Base-by-base conservation (phyloP, 352 stramenopile species). In the Globisporangium spinosum region DNA sequence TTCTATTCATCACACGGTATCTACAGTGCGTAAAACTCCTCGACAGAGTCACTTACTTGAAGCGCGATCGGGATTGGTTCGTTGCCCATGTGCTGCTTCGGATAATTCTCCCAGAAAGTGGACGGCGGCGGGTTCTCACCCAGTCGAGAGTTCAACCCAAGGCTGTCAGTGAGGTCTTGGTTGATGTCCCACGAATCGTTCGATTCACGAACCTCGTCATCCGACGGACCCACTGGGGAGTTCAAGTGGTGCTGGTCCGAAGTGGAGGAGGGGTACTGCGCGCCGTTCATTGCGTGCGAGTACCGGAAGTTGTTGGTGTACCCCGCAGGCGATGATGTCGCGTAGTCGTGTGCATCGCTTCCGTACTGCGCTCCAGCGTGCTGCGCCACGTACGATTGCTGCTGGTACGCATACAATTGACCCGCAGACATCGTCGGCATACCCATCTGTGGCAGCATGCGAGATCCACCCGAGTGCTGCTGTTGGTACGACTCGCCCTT, bases 21-120 rank as follows among this genome's bases (percentile, higher is more conserved):
- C 40, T 47, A 47, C 13, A 47, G 40, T 47, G 40, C 40, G 15
- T 47, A 47, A 47, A 47, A 47, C 15, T 20, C 40, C 40, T 47
- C 40, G 13, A 15, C 15, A 47, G 13, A 47, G 34, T 59, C 49
- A 70, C 67, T 69, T 64, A 74, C 69, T 47, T 74, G 69, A 10
- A 69, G 43, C 2, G 47, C 53, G 22, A 75, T 43, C 34, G 75
- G 73, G 25, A 82, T 73, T 2, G 76, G 73, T 34, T 82, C 76
- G 58, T 58, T 22, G 72, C 60, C 35, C 66, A 64, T 27, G 32
- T 58, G 57, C 27, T 79, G 73, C 65, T 81, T 81, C 1, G 75
- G 70, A 68, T 80, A 80, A 45, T 72, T 78, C 62, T 82, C 76
- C 76, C 76, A 82, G 55, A 82, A 79, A 45, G 73, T 68, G 15